These are phyloP conservation scores for Gypsophila paniculata DNA, from an alignment of 179 eudicot species.

Conservation along the genomic window DNA sequence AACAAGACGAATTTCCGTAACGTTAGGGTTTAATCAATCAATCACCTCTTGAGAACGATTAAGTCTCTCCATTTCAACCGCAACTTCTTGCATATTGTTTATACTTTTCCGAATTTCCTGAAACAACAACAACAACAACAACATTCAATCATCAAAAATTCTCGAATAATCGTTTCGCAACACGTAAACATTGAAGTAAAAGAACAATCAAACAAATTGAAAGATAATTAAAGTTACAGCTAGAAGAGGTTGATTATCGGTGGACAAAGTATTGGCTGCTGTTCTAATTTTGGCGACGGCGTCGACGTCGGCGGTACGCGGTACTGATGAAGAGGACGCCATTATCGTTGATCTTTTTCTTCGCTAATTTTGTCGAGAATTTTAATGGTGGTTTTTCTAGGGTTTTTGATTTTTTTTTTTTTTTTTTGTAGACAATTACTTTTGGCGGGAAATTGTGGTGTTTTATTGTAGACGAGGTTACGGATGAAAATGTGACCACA, in stretches of 20 bases:
- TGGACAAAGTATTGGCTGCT: slow-evolving; percentile 8
- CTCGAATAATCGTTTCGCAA: not conserved
- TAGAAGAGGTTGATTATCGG: slow-evolving; percentile 27
- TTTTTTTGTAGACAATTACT: slow-evolving; percentile 11
- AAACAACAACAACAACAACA: not conserved
- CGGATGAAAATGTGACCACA: too few species aligned
- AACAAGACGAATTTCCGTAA: not conserved
- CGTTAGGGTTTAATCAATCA: slow-evolving; percentile 28
- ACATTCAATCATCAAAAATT: too few species aligned
- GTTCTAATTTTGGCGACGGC: slow-evolving; percentile 4
- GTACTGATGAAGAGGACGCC: slow-evolving; percentile 31
- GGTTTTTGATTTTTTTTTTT: not conserved
- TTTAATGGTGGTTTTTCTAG: not conserved
- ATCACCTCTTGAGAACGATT: slow-evolving; percentile 46
- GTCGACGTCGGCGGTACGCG: slow-evolving; percentile 12
- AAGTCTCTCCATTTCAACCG: slow-evolving; percentile 58
- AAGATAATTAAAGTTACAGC: slow-evolving; percentile 12
- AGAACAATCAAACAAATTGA: not conserved
- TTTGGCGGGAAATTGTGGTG: too few species aligned
- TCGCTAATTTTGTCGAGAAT: not conserved
- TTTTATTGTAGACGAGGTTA: too few species aligned
- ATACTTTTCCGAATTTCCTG: slow-evolving; percentile 64
- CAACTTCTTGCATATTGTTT: slow-evolving; percentile 51
- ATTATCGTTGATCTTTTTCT: slow-evolving; percentile 8
- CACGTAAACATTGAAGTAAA: not conserved